phyloP scores from a whole-genome alignment of 495 filamentous ascomycete genomes.

The Neurospora sp. region DNA sequence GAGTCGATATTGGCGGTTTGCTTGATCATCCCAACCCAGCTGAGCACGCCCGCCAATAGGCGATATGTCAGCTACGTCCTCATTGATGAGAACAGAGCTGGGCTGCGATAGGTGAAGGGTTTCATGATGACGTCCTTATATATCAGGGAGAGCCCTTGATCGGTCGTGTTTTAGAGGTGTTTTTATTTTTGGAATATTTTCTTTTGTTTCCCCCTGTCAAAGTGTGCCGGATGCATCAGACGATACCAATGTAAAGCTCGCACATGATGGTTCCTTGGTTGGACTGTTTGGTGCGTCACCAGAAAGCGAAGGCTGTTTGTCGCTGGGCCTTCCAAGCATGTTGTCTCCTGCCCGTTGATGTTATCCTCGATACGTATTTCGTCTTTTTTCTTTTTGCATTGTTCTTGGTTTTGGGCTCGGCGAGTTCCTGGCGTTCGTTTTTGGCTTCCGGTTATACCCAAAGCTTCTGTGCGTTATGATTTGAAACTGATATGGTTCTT shows the following conservation, averaged over 20 bases:
- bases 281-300: neutral
- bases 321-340: neutral
- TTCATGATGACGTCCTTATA: neutral
- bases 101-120: neutral
- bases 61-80: neutral
- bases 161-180: neutral
- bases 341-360: neutral
- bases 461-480: neutral
- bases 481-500: neutral
- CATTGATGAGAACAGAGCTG: neutral
- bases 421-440: neutral
- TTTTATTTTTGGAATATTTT: neutral
- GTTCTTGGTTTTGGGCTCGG: neutral
- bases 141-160: neutral
- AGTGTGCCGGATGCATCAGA: neutral
- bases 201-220: neutral
- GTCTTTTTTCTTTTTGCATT: neutral
- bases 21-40: constrained; percentile 33
- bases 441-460: neutral
- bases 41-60: neutral
- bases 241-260: neutral
- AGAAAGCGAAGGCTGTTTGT: neutral
- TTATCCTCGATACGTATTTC: neutral
- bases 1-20: constrained; percentile 46
- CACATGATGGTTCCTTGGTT: neutral